phyloP scores from a whole-genome alignment of 331 rosid genomes.

The Telfairia occidentalis region DNA sequence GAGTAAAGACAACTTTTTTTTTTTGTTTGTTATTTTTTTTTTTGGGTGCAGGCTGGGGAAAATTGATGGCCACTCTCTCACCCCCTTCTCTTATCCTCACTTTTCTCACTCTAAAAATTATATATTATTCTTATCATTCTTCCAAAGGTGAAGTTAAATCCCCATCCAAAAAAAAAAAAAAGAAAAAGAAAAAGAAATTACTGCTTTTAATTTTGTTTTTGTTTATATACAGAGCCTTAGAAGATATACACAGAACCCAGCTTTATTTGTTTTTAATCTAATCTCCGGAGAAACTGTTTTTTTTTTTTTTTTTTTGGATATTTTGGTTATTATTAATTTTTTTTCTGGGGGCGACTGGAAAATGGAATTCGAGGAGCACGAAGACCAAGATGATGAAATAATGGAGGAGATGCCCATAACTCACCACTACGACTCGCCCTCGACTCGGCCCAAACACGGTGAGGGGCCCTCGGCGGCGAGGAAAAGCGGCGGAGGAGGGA shows the following conservation, averaged over 20 bases:
- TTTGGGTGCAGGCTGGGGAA: constrained; percentile 27
- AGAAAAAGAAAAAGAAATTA: background rate
- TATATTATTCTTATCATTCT: background rate
- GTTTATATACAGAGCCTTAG: background rate
- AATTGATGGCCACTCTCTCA: constrained; percentile 68
- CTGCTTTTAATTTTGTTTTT: background rate
- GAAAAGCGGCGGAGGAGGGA: constrained; percentile 13
- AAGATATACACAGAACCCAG: background rate
- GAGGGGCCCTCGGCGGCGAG: background rate
- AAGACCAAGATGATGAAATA: constrained; percentile 49
- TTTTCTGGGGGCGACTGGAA: background rate
- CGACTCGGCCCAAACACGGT: constrained; percentile 10
- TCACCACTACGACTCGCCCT: constrained; percentile 11
- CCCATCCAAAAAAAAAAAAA: background rate
- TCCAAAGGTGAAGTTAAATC: background rate
- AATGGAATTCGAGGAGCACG: constrained; percentile 81
- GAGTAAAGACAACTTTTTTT: constrained; percentile 31
- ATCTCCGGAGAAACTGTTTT: background rate
- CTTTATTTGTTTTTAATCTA: constrained; percentile 5
- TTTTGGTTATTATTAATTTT: no score
- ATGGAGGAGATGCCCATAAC: constrained; percentile 36
- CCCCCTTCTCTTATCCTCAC: constrained; percentile 27
- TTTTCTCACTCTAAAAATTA: background rate
- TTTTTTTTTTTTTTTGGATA: background rate
- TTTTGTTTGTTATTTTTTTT: no score